These are phyloP conservation scores for Myochromella boudieri DNA, from an alignment of 768 basidiomycete genomes.

Conservation along the genomic window DNA sequence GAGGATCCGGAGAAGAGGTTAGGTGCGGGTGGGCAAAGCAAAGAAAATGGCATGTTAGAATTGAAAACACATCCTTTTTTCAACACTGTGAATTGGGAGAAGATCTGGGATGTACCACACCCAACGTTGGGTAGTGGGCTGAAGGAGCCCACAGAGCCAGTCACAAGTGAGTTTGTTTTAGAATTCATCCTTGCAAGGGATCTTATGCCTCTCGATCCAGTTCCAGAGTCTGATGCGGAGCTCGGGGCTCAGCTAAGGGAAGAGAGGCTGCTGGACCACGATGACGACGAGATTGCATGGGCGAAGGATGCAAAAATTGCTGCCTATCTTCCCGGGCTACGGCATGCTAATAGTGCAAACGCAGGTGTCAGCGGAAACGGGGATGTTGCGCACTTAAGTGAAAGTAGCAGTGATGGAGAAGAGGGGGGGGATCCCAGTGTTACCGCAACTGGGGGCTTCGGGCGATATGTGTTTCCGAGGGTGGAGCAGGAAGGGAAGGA, in stretches of 20 bases:
- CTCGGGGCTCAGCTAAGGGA: slow-evolving; percentile 17
- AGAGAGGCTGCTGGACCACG: slow-evolving; percentile 11
- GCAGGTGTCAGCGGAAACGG: neutral
- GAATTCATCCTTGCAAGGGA: neutral
- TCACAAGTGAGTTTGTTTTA: neutral
- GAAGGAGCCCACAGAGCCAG: slow-evolving; percentile 7
- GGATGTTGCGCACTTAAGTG: neutral
- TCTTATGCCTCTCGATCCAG: neutral
- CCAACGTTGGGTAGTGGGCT: slow-evolving; percentile 62
- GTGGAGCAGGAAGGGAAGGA: neutral
- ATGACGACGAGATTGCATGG: slow-evolving; percentile 16
- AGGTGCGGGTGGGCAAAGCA: slow-evolving; percentile 49
- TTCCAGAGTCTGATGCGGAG: slow-evolving; percentile 8
- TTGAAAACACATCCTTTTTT: slow-evolving; percentile 64
- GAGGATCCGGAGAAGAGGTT: slow-evolving; percentile 56
- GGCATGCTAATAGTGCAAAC: slow-evolving; percentile 8
- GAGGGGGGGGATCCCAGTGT: too few species aligned
- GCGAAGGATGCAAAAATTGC: slow-evolving; percentile 10
- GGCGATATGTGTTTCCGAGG: slow-evolving; percentile 16
- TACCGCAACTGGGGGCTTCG: slow-evolving; percentile 5
- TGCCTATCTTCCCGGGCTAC: slow-evolving; percentile 15
- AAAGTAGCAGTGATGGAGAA: neutral
- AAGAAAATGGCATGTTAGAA: slow-evolving; percentile 38
- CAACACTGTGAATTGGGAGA: slow-evolving; percentile 54
- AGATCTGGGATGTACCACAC: slow-evolving; percentile 62